phyloP scores from a whole-genome alignment of 345 rosid species.

The Arabis alpina region DNA sequence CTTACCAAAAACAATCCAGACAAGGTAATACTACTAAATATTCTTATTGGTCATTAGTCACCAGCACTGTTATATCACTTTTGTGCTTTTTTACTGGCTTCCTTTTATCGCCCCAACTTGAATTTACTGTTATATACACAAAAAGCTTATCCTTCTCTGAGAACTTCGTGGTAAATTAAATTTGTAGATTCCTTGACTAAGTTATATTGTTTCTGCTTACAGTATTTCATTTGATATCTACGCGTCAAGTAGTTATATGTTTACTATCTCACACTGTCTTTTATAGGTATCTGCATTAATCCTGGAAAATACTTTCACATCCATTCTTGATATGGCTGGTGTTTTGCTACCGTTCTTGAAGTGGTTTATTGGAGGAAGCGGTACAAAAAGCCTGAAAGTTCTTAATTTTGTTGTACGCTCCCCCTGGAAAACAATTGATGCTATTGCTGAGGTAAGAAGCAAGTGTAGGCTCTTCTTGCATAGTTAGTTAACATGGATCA shows the following conservation, averaged over 20 bases:
- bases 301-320: slow-evolving; percentile 95
- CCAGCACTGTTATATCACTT: neutral
- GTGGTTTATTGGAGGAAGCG: slow-evolving; percentile 94
- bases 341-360: slow-evolving; percentile 87
- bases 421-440: slow-evolving; percentile 94
- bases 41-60: neutral
- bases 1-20: slow-evolving; percentile 89
- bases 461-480: slow-evolving; percentile 1
- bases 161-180: neutral
- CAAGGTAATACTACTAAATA: slow-evolving; percentile 55
- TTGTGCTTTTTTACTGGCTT: neutral
- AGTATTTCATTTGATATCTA: neutral
- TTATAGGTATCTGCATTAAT: slow-evolving; percentile 79
- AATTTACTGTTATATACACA: slow-evolving; percentile 1
- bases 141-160: neutral
- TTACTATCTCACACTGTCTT: slow-evolving; percentile 20
- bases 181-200: slow-evolving; percentile 1
- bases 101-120: neutral
- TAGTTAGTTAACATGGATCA: neutral
- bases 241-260: slow-evolving; percentile 9
- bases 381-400: slow-evolving; percentile 76
- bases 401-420: slow-evolving; percentile 95
- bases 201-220: slow-evolving; percentile 9
- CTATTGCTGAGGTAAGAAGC: slow-evolving; percentile 75
- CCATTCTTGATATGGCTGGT: slow-evolving; percentile 99